These are phyloP conservation scores for Amylocystis lapponica DNA, from an alignment of 768 basidiomycete genomes.

Conservation along the genomic window DNA sequence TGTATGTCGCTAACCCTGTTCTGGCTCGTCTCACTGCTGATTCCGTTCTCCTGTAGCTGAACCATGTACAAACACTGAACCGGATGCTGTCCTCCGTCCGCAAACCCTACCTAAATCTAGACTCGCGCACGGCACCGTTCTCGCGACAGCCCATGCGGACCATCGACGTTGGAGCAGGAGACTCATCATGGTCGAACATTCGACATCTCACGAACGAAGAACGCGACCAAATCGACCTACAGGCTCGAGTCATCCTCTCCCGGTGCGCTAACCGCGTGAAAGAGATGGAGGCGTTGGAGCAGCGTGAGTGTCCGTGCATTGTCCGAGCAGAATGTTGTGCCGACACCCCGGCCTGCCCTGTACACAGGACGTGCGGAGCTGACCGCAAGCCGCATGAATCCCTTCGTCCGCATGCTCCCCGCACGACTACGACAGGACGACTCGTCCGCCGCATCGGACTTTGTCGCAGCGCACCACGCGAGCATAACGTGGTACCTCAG, in stretches of 20 bases:
- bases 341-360: background rate
- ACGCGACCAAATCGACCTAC: slow-evolving; percentile 92
- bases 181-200: slow-evolving; percentile 56
- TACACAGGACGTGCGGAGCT: slow-evolving; percentile 60
- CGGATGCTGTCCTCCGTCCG: slow-evolving; percentile 73
- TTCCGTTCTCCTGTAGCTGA: slow-evolving; percentile 41
- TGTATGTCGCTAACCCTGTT: slow-evolving; percentile 30
- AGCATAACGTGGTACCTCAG: slow-evolving; percentile 89
- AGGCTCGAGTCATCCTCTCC: slow-evolving; percentile 79
- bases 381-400: slow-evolving; percentile 56
- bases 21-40: background rate
- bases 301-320: slow-evolving; percentile 54
- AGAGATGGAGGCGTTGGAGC: slow-evolving; percentile 84
- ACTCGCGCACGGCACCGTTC: slow-evolving; percentile 48
- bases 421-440: slow-evolving; percentile 59
- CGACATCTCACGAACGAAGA: slow-evolving; percentile 82
- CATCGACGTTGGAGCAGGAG: slow-evolving; percentile 45
- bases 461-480: slow-evolving; percentile 87
- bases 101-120: slow-evolving; percentile 82
- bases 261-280: slow-evolving; percentile 84
- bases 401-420: slow-evolving; percentile 66
- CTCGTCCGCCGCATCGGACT: slow-evolving; percentile 54
- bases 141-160: slow-evolving; percentile 45
- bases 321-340: no score
- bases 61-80: slow-evolving; percentile 64